Evolutionary conservation across 2,329 filamentous ascomycete genomes (phyloP), one percentile per base, ranked within the genome.

Genomic region (Colletotrichum simmondsii): DNA sequence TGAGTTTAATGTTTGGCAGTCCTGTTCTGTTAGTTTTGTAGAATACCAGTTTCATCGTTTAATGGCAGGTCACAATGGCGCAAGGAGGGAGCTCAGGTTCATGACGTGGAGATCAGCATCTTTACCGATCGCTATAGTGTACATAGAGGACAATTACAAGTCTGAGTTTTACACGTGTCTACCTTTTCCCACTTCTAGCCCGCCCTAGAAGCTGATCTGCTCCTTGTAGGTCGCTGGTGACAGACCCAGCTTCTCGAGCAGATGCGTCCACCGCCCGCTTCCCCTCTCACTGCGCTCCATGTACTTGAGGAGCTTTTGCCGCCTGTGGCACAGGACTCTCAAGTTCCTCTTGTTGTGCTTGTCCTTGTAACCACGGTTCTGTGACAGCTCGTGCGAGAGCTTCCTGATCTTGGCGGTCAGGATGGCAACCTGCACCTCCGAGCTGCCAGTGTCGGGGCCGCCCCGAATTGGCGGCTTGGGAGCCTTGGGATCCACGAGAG

Each of bases 391-490:
- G 76, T 93, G 88, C 19, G 93, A 92, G 62, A 99, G 82, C 28
- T 93, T 92, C 75, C 94, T 89, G 80, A 99, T 99, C 88, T 98
- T 98, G 70, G 95, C 90, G 3, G 97, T 99, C 81, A 99, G 83
- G 77, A 99, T 97, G 58, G 95, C 95, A 76, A 97, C 95, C 86
- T 99, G 97, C n/a, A 99, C 97, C 84, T 99, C 97, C 7, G 94
- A 94, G 78, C 94, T 97, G 46, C 97, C 97, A 1, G 96, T 99
- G 81, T 99, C 97, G 5, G 93, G 93, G 0, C 97, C 97, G n/a
- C 92, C 91, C 37, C 97, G 92, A 30, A 77, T 76, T 71, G 82
- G 85, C 84, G 78, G 83, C 72, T 83, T 82, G 77, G 81, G 80
- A 19, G 77, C 79, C 65, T 83, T 79, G 77, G 85, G 79, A 72